Conservation (phyloP, 2,329 filamentous ascomycete genomes). For the Curvularia verruculosa region DNA sequence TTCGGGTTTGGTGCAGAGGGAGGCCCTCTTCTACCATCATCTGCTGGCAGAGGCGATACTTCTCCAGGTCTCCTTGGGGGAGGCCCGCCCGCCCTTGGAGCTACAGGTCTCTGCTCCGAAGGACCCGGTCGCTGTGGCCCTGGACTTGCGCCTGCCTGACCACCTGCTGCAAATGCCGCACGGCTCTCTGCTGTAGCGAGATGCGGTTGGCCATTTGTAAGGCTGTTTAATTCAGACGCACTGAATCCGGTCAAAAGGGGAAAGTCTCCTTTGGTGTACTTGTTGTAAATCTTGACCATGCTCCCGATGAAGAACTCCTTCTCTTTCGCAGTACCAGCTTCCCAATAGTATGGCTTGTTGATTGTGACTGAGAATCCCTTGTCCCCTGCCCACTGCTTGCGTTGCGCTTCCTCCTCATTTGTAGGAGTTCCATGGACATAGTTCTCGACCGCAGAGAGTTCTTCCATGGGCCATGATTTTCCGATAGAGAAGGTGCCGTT, state of each 20-base stretch:
- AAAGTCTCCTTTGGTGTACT: conserved; percentile 75
- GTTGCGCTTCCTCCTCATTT: conserved; percentile 65
- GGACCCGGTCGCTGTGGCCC: conserved; percentile 21
- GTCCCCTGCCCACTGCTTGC: conserved; percentile 77
- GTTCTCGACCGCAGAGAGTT: conserved; percentile 81
- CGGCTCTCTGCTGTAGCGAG: conserved; percentile 39
- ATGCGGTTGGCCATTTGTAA: conserved; percentile 62
- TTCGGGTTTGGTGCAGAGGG: conserved; percentile 25
- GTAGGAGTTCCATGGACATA: conserved; percentile 68
- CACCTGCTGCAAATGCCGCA: conserved; percentile 18
- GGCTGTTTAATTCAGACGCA: conserved; percentile 74
- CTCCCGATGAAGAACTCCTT: conserved; percentile 99
- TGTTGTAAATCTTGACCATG: conserved; percentile 92
- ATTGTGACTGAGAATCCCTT: conserved; percentile 87
- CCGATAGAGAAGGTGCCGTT: conserved; percentile 96
- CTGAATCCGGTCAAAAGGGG: conserved; percentile 86
- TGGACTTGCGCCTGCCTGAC: conserved; percentile 18
- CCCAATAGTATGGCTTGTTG: conserved; percentile 96
- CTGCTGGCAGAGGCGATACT: conserved; percentile 15
- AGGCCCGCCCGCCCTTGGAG: conserved; percentile 32
- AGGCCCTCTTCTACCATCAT: conserved; percentile 25
- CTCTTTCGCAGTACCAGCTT: conserved; percentile 90
- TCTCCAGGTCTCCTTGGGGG: conserved; percentile 31
- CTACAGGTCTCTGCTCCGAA: conserved; percentile 27
- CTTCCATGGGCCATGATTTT: conserved; percentile 97